Evolutionary conservation across 192 early-diverging fungal genomes (phyloP).

Genomic region (Backusella macrospora): DNA sequence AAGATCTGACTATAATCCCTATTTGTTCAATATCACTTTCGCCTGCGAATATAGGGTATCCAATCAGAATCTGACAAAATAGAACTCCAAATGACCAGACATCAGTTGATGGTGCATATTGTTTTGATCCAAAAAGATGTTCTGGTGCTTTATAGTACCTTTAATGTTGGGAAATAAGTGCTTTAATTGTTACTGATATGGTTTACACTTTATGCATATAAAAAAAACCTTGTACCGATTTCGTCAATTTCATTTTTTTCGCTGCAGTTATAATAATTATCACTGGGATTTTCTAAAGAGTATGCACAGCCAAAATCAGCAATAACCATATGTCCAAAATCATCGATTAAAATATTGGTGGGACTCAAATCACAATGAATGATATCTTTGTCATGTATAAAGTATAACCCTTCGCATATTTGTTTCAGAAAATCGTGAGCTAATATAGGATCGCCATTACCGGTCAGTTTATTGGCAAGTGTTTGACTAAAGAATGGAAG

Average conservation of each 20-base stretch:
- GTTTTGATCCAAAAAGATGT: slow-evolving; percentile 18
- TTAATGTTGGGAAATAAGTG: background rate
- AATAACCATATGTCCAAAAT: background rate
- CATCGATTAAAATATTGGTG: slow-evolving; percentile 17
- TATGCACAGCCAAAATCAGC: slow-evolving; percentile 28
- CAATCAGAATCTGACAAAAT: slow-evolving; percentile 10
- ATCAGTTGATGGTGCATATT: slow-evolving; percentile 19
- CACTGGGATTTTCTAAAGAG: background rate
- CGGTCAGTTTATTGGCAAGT: background rate
- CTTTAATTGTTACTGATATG: background rate
- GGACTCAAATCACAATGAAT: slow-evolving; percentile 26
- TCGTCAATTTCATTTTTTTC: background rate
- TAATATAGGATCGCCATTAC: background rate
- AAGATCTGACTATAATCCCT: slow-evolving; percentile 6
- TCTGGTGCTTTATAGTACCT: slow-evolving; percentile 31
- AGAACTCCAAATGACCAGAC: slow-evolving; percentile 21
- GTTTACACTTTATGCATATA: background rate
- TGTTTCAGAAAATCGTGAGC: background rate
- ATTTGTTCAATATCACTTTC: slow-evolving; percentile 30
- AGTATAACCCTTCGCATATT: slow-evolving; percentile 2
- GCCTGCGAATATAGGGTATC: slow-evolving; percentile 20
- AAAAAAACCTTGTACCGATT: slow-evolving; percentile 24
- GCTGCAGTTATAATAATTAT: background rate
- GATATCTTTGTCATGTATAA: slow-evolving; percentile 15
- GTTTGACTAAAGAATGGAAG: slow-evolving; percentile 16